Percentiles rank a stretch among this genome's conserved stretches.
phyloP scores from a whole-genome alignment of 257 asterid genomes.

The Handroanthus guayacan region DNA sequence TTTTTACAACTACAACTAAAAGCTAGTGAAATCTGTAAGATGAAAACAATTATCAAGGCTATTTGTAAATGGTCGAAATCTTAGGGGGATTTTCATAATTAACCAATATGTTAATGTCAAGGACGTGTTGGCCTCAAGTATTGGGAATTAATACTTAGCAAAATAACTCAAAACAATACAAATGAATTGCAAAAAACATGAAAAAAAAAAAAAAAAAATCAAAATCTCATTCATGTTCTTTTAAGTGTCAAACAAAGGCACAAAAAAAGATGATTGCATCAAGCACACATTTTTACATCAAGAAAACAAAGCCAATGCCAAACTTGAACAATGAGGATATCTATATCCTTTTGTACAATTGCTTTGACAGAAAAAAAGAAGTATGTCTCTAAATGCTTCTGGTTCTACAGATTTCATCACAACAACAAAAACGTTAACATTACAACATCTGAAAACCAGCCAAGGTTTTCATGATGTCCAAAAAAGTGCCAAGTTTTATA shows the following conservation, averaged over 20 bases:
- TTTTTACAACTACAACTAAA: too few species aligned
- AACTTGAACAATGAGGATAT: conserved; percentile 21
- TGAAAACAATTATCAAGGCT: too few species aligned
- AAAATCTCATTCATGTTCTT: background rate
- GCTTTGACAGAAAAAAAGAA: conserved; percentile 6
- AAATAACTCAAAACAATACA: background rate
- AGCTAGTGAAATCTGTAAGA: too few species aligned
- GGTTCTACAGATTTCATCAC: background rate
- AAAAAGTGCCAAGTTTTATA: conserved; percentile 5
- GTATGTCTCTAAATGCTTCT: conserved; percentile 4
- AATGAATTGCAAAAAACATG: background rate
- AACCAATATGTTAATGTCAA: too few species aligned
- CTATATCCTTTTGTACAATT: conserved; percentile 16
- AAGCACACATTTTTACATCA: background rate
- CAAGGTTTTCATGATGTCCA: background rate
- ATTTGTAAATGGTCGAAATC: too few species aligned
- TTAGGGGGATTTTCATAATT: too few species aligned
- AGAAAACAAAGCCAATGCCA: background rate
- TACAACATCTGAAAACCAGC: conserved; percentile 8
- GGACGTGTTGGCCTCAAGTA: background rate
- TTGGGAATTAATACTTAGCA: background rate
- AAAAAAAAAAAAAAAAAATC: background rate
- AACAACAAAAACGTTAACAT: conserved; percentile 16
- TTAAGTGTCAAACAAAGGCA: background rate
- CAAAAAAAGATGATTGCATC: conserved; percentile 3